phyloP scores from a whole-genome alignment of 176 grass and related monocot species.

The Microstegium vimineum region DNA sequence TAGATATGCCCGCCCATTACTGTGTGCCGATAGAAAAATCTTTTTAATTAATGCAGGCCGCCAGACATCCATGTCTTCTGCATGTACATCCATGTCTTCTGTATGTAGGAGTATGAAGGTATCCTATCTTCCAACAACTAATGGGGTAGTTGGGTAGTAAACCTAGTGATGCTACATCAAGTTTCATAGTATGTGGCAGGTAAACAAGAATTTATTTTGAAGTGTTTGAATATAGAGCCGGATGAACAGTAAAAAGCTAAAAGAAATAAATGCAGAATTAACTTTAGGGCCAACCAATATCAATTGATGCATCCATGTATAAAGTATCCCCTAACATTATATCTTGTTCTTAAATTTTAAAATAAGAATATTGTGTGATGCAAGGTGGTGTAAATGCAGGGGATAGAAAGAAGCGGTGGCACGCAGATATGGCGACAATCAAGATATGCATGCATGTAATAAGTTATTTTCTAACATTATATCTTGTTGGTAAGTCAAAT shows the following conservation, averaged over 20 bases:
- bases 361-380: too few relatives aligned
- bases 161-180: not conserved
- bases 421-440: not conserved
- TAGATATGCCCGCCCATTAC: not conserved
- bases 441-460: not conserved
- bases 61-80: slow-evolving; percentile 1
- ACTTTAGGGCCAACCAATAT: not conserved
- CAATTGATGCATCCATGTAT: not conserved
- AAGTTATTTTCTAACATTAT: not conserved
- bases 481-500: not conserved
- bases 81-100: too few relatives aligned
- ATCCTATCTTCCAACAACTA: not conserved
- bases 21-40: not conserved
- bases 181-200: not conserved
- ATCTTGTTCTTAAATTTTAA: too few relatives aligned
- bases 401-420: not conserved
- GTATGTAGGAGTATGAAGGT: not conserved
- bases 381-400: too few relatives aligned
- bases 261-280: not conserved
- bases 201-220: not conserved
- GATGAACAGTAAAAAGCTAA: not conserved
- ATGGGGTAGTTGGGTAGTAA: not conserved
- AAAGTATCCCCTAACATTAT: not conserved
- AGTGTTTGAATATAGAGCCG: not conserved
- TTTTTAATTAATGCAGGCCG: slow-evolving; percentile 8